A percentile compares a stretch with the other conserved stretches of the same genome.
Conservation (phyloP, 1,284 basidiomycete species). For the Ustilago cynodontis region DNA sequence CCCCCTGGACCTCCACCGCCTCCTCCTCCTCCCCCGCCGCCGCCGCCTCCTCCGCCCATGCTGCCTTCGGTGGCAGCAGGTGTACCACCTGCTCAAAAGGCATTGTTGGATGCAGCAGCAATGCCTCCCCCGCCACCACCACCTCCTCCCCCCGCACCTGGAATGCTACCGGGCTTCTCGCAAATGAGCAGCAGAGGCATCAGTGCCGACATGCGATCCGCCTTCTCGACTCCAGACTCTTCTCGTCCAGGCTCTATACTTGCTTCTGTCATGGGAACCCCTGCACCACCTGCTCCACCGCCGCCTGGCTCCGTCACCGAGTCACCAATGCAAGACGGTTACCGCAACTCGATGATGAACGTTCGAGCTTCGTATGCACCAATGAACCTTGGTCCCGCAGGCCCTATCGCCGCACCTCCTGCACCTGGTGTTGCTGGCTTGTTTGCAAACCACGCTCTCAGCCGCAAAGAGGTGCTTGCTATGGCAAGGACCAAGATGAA, state of each 20-base stretch:
- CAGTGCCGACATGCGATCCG: slow-evolving; percentile 40
- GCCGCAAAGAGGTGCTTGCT: slow-evolving; percentile 84
- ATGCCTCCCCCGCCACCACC: slow-evolving; percentile 58
- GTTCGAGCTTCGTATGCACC: slow-evolving; percentile 61
- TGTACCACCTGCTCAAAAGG: slow-evolving; percentile 19
- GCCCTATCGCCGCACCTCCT: slow-evolving; percentile 65
- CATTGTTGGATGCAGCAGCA: slow-evolving; percentile 33
- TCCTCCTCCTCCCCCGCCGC: slow-evolving; percentile 43
- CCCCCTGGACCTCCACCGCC: slow-evolving; percentile 17
- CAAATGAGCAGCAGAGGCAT: slow-evolving; percentile 16
- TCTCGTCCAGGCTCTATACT: slow-evolving; percentile 54
- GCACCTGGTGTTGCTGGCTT: slow-evolving; percentile 76
- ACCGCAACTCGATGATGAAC: slow-evolving; percentile 66
- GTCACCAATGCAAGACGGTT: slow-evolving; percentile 44
- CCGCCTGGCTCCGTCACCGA: slow-evolving; percentile 61
- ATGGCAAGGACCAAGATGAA: slow-evolving; percentile 94
- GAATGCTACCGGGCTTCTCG: slow-evolving; percentile 32
- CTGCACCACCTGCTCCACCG: slow-evolving; percentile 72
- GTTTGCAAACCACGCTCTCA: slow-evolving; percentile 51
- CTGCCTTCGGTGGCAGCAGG: slow-evolving; percentile 33
- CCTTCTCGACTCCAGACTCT: slow-evolving; percentile 52
- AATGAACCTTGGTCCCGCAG: slow-evolving; percentile 54
- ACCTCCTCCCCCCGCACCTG: slow-evolving; percentile 43
- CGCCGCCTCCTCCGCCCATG: slow-evolving; percentile 42
- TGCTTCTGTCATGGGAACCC: slow-evolving; percentile 62